phyloP scores from a whole-genome alignment of 768 basidiomycete species.

The Tylopilus rubrobrunneus region DNA sequence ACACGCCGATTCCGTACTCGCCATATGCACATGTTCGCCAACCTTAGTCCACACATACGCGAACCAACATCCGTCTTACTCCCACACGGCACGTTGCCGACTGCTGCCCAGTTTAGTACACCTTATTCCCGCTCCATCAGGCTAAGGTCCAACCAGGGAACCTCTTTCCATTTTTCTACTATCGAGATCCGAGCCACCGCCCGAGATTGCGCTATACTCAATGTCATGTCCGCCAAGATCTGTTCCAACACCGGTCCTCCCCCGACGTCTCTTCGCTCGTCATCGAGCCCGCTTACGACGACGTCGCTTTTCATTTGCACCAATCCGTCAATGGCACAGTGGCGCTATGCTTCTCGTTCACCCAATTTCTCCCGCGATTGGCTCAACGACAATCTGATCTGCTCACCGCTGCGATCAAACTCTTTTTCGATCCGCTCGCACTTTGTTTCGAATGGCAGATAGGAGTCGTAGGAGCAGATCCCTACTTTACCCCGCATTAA shows the following conservation, averaged over 20 bases:
- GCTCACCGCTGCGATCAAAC: slow-evolving; percentile 11
- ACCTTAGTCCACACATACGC: neutral
- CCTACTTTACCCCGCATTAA: slow-evolving; percentile 15
- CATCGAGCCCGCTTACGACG: slow-evolving; percentile 1
- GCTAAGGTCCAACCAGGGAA: slow-evolving; percentile 1
- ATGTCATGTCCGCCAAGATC: slow-evolving; percentile 13
- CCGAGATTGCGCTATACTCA: neutral
- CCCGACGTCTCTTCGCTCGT: neutral
- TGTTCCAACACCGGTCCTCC: neutral
- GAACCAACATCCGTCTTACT: slow-evolving; percentile 9
- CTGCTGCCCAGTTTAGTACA: neutral
- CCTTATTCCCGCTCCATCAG: slow-evolving; percentile 12
- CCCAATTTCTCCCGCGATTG: slow-evolving; percentile 10
- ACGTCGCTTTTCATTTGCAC: neutral
- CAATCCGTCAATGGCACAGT: neutral
- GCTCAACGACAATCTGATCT: slow-evolving; percentile 21
- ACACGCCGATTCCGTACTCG: slow-evolving; percentile 5
- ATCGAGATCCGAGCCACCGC: slow-evolving; percentile 9
- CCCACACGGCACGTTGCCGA: slow-evolving; percentile 13
- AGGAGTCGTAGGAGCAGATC: slow-evolving; percentile 12
- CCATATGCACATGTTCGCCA: slow-evolving; percentile 20
- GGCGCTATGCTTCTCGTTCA: slow-evolving; percentile 7
- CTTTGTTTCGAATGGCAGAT: slow-evolving; percentile 6
- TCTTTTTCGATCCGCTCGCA: slow-evolving; percentile 4
- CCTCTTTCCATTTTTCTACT: neutral